phyloP scores from a whole-genome alignment of 2,329 filamentous ascomycete genomes.

The Elsinoe batatas region DNA sequence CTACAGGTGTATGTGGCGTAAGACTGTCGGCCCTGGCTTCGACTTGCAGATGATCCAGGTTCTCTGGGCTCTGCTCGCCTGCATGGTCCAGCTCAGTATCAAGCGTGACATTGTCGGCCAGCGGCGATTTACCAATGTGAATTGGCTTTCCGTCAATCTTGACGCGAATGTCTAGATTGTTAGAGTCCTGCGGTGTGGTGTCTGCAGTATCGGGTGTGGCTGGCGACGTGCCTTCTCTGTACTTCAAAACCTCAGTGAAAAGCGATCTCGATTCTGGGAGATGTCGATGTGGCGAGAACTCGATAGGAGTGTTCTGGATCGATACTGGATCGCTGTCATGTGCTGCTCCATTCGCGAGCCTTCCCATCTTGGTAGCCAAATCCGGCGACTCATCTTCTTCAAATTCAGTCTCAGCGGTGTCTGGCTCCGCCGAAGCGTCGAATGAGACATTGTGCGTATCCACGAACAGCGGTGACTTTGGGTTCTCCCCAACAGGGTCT shows the following conservation, averaged over 20 bases:
- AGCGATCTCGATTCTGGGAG: neutral
- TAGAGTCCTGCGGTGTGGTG: neutral
- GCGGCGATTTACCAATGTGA: slow-evolving; percentile 4
- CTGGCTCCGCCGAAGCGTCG: slow-evolving; percentile 19
- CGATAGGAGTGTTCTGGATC: slow-evolving; percentile 9
- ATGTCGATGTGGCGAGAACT: slow-evolving; percentile 2
- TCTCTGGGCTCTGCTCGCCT: neutral
- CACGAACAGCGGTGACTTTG: neutral
- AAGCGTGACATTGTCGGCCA: neutral
- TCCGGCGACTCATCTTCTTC: slow-evolving; percentile 36
- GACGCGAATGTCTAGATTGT: neutral
- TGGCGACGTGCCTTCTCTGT: slow-evolving; percentile 5
- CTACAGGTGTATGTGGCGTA: neutral
- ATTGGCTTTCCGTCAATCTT: slow-evolving; percentile 1
- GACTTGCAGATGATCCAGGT: neutral
- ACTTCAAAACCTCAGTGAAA: slow-evolving; percentile 3
- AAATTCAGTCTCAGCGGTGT: slow-evolving; percentile 33
- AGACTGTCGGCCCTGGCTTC: neutral
- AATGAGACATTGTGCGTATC: neutral
- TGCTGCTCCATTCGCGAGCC: neutral
- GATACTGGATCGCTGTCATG: neutral
- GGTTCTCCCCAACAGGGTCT: slow-evolving; percentile 10
- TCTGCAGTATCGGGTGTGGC: slow-evolving; percentile 2
- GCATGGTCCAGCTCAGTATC: neutral
- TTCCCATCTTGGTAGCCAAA: neutral